Percentiles rank a stretch among this genome's conserved stretches.
Conservation (phyloP, 495 filamentous ascomycete species). For the Polyplosphaeria fusca region DNA sequence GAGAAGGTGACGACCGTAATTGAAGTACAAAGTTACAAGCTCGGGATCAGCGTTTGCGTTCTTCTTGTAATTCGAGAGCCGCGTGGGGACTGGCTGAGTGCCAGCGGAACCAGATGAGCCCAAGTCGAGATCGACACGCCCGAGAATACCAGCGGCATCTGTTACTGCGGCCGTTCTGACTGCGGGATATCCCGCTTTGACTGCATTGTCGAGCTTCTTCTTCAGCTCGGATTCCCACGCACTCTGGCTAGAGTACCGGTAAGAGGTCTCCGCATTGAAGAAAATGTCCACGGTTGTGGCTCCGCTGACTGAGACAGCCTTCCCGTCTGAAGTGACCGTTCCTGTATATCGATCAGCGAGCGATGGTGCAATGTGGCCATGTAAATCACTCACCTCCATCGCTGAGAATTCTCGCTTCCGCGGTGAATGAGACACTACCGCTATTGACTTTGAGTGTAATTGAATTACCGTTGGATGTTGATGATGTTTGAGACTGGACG, state of each 20-base stretch:
- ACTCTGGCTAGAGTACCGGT: neutral
- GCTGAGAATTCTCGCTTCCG: conserved; percentile 3
- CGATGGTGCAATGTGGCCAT: neutral
- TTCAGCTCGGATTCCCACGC: neutral
- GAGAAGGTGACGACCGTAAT: conserved; percentile 50
- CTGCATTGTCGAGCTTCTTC: conserved; percentile 3
- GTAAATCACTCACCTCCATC: neutral
- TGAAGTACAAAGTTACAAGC: conserved; percentile 47
- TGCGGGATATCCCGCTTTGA: neutral
- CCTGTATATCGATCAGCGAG: neutral
- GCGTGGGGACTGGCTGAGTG: conserved; percentile 33
- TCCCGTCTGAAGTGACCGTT: neutral
- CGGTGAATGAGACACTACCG: neutral
- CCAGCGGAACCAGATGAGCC: conserved; percentile 28
- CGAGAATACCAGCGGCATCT: neutral
- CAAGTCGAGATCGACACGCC: conserved; percentile 3
- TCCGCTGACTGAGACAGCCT: neutral
- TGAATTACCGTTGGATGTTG: neutral
- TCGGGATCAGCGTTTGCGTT: conserved; percentile 16
- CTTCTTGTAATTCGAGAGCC: conserved; percentile 34
- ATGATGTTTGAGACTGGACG: neutral
- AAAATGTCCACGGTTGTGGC: conserved; percentile 9
- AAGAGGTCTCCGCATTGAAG: conserved; percentile 11
- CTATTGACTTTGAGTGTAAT: conserved; percentile 1
- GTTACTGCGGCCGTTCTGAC: neutral